Evolutionary conservation across 345 rosid species (phyloP).

Genomic region (Arabis alpina): DNA sequence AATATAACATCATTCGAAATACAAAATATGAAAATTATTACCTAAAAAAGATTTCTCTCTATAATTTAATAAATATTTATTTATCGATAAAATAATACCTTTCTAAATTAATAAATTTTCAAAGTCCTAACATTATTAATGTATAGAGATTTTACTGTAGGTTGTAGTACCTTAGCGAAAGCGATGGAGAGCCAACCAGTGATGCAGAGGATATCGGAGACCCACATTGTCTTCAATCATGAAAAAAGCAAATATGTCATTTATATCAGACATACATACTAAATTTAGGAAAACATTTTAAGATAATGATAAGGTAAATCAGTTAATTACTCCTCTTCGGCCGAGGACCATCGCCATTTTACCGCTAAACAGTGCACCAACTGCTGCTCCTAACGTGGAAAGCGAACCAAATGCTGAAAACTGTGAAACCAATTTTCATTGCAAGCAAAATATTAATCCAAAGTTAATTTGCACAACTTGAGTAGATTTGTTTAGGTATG

Average conservation of each 20-base stretch:
- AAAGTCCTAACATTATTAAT: too few relatives aligned
- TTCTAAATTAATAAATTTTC: too few relatives aligned
- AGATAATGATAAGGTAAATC: not conserved
- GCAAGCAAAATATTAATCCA: not conserved
- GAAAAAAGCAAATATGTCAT: constrained; percentile 4
- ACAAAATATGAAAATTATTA: too few relatives aligned
- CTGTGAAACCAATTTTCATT: constrained; percentile 13
- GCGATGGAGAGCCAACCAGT: constrained; percentile 62
- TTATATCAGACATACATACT: not conserved
- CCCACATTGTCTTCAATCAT: constrained; percentile 46
- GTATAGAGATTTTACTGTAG: too few relatives aligned
- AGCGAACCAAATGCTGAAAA: constrained; percentile 45
- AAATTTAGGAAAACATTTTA: too few relatives aligned
- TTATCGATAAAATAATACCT: too few relatives aligned
- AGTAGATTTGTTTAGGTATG: constrained; percentile 1
- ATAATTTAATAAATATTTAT: too few relatives aligned
- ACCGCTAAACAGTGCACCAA: constrained; percentile 45
- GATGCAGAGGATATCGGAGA: constrained; percentile 44
- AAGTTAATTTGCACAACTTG: not conserved
- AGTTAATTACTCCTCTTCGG: constrained; percentile 39
- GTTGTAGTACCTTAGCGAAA: constrained; percentile 49
- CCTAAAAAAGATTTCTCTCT: too few relatives aligned
- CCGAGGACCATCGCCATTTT: constrained; percentile 44
- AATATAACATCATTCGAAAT: too few relatives aligned
- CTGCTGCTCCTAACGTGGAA: constrained; percentile 38